Percentiles rank a stretch among this genome's conserved stretches.
Conservation (phyloP, 129 eudicot species). For the Saussurea involucrata region DNA sequence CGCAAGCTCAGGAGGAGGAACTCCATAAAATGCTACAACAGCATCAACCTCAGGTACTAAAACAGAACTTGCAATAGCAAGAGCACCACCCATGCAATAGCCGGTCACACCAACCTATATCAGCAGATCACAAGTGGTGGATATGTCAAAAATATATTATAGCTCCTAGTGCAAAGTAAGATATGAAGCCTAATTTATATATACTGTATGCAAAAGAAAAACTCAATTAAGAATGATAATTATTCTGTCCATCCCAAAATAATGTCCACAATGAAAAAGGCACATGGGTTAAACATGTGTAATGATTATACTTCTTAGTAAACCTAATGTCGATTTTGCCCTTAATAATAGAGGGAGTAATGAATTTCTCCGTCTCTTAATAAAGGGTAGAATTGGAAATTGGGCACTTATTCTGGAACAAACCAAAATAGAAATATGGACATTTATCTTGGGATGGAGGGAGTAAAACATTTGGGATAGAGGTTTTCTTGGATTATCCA, state of each 20-base stretch:
- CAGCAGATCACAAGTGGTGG: neutral
- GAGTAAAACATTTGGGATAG: no score
- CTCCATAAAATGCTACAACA: conserved; percentile 84
- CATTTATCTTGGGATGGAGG: neutral
- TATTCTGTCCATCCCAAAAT: neutral
- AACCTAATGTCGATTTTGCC: neutral
- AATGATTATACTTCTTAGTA: neutral
- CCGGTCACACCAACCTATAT: conserved; percentile 92
- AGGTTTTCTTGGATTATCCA: no score
- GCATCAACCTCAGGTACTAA: conserved; percentile 81
- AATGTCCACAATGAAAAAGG: neutral
- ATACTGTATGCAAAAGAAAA: neutral
- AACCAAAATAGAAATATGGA: no score
- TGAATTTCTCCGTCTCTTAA: neutral
- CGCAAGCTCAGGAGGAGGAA: conserved; percentile 85
- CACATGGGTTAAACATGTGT: neutral
- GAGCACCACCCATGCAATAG: conserved; percentile 99
- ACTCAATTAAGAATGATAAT: neutral
- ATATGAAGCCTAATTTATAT: neutral
- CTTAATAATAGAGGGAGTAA: neutral
- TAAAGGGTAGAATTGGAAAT: neutral
- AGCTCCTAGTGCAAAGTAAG: neutral
- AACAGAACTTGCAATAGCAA: conserved; percentile 88
- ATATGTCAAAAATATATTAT: neutral
- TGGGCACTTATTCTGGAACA: neutral